Base-by-base conservation (phyloP, 768 basidiomycete genomes). In the Amanita polypyramis region DNA sequence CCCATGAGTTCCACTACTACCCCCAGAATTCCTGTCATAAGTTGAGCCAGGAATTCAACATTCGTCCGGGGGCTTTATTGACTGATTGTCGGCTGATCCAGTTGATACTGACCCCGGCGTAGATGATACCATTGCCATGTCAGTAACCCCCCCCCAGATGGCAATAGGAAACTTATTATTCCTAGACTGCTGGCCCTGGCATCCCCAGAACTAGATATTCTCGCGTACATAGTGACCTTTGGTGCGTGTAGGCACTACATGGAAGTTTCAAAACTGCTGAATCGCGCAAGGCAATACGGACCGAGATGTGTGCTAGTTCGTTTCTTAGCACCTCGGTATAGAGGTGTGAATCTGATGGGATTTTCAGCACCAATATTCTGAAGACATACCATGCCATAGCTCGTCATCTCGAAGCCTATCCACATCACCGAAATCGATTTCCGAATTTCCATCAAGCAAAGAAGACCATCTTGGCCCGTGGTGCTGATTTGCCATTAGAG, bases 91-190 rank as follows among this genome's bases (percentile, higher is more conserved):
- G 25, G 10, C 11, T 21, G 45, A 35, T 29, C 32, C 56, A 89
- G 85, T 89, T 57, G 88, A 90, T 55, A 86, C 86, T 21, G 89
- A 93, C 58, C 86, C 89, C 5, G 90, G 90, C 29, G 82, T 90
- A 3, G 90, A 93, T 58, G 90, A 93, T 60, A 68, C 73, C 20
- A 55, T 90, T 44, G 88, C 88, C 23, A 78, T 93, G 87, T 84
- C 50, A 50, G 79, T 62, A 33, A 9, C 14, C 27, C 36, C 38
- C n/a, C 43, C 17, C 48, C 6, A 49, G 21, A 36, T 20, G 2
- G 25, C 7, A 30, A 33, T 25, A 33, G 15, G 45, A 7, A 20
- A 2, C 17, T 20, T 2, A 17, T 36, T 25, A 27, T 25, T 21
- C 50, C 6, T 55, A 89, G 86, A 50, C 65, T 92, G 46, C 66